These are phyloP conservation scores for Brassica cretica DNA, from an alignment of 345 rosid species.

Conservation along the genomic window DNA sequence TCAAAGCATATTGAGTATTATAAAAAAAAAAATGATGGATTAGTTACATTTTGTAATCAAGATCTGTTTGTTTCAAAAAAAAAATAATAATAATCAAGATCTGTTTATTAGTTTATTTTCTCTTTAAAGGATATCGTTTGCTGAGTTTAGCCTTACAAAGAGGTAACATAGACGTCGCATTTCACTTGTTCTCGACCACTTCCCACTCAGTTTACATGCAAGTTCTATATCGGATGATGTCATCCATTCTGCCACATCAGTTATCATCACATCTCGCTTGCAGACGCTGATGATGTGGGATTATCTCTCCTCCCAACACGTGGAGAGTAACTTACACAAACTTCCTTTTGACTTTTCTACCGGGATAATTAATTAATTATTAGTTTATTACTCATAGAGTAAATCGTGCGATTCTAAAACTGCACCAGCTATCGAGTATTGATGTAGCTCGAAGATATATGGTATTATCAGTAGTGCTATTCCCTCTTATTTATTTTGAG, in stretches of 20 bases:
- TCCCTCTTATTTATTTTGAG: not conserved
- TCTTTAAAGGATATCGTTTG: not conserved
- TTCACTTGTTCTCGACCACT: conserved; percentile 32
- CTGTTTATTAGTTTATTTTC: not conserved
- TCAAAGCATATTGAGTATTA: not conserved
- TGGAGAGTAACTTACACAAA: conserved; percentile 1
- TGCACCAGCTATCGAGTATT: not conserved
- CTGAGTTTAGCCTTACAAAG: not conserved
- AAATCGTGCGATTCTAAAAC: not conserved
- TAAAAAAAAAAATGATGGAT: not conserved
- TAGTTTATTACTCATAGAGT: not conserved
- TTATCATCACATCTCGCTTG: conserved; percentile 11
- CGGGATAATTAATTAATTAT: not conserved
- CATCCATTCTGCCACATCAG: conserved; percentile 10
- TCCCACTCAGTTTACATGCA: conserved; percentile 37
- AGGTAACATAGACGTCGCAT: conserved; percentile 15
- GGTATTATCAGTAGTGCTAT: not conserved
- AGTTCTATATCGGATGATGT: conserved; percentile 23
- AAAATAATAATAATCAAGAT: too few relatives aligned
- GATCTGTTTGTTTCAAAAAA: too few relatives aligned
- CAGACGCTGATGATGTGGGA: conserved; percentile 14
- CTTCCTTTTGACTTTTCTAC: not conserved
- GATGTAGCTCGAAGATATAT: not conserved
- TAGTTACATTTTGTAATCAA: not conserved
- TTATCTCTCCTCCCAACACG: conserved; percentile 6